Conservation (phyloP, 345 rosid genomes). For the Sapria himalayana region DNA sequence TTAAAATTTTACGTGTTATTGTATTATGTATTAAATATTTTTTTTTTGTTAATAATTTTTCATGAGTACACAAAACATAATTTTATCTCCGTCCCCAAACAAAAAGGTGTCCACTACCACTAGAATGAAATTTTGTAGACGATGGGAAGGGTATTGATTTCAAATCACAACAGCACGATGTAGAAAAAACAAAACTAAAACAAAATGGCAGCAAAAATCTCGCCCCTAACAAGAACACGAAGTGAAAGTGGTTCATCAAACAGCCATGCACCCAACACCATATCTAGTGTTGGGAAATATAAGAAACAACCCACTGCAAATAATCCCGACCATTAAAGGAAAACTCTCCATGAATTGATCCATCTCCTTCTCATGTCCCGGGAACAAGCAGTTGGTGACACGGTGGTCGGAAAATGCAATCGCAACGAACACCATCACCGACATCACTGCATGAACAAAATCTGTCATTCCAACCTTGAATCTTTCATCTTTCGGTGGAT, state of each 20-base stretch:
- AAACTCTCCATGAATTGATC: constrained; percentile 33
- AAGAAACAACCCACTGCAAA: constrained; percentile 19
- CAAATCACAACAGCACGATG: no score
- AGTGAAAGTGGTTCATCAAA: no score
- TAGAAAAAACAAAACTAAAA: no score
- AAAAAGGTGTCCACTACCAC: no score
- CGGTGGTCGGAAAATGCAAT: constrained; percentile 21
- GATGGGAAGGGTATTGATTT: no score
- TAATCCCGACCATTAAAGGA: constrained; percentile 24
- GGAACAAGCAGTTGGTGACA: constrained; percentile 21
- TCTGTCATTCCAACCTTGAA: constrained; percentile 15
- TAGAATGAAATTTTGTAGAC: no score
- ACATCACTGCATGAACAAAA: constrained; percentile 28
- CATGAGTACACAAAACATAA: no score
- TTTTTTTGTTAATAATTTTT: no score
- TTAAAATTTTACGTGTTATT: no score
- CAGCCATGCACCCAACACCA: constrained; percentile 20
- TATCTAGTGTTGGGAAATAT: constrained; percentile 26
- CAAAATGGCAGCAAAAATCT: background rate
- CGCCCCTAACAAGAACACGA: no score
- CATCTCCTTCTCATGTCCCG: constrained; percentile 24
- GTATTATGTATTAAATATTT: no score
- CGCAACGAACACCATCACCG: constrained; percentile 22
- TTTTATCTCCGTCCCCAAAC: no score
- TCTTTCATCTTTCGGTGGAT: constrained; percentile 18